phyloP scores from a whole-genome alignment of 192 early-diverging fungal species.

The Entomortierella parvispora region DNA sequence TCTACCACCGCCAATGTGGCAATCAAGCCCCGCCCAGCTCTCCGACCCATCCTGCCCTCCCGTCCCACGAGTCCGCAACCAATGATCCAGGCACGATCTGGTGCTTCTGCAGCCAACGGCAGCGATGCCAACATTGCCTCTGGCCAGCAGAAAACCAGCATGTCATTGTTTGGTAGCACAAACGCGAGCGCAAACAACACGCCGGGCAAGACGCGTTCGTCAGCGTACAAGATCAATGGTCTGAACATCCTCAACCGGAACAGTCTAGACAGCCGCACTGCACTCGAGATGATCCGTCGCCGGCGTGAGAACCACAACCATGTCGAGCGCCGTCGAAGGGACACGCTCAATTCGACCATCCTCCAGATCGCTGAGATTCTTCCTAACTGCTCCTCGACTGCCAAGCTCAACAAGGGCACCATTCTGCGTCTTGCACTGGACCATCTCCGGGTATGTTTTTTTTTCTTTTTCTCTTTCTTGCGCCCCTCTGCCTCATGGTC shows the following conservation, averaged over 20 bases:
- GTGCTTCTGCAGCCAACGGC: constrained; percentile 7
- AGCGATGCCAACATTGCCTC: constrained; percentile 11
- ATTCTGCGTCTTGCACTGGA: constrained; percentile 77
- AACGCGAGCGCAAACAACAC: not conserved
- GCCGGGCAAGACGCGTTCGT: constrained; percentile 44
- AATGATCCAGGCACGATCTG: constrained; percentile 7
- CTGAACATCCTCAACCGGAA: constrained; percentile 71
- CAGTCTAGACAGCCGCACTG: constrained; percentile 58
- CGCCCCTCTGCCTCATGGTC: too few species aligned
- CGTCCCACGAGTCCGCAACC: constrained; percentile 51
- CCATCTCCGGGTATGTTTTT: constrained; percentile 57
- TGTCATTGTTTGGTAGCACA: not conserved
- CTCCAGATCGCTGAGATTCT: constrained; percentile 71
- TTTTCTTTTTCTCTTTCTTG: too few species aligned
- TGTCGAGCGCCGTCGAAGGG: constrained; percentile 80
- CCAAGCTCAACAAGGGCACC: constrained; percentile 79
- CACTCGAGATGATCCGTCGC: constrained; percentile 74
- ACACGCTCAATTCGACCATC: constrained; percentile 82
- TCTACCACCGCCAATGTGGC: too few species aligned
- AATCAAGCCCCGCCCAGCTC: constrained; percentile 46
- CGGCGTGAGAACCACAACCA: constrained; percentile 83
- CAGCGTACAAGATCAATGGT: constrained; percentile 68
- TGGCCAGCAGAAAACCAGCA: not conserved
- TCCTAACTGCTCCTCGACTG: constrained; percentile 68
- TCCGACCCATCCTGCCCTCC: constrained; percentile 41